These are phyloP conservation scores for Neoboletus subvelutipes DNA, from an alignment of 768 basidiomycete genomes.

Conservation along the genomic window DNA sequence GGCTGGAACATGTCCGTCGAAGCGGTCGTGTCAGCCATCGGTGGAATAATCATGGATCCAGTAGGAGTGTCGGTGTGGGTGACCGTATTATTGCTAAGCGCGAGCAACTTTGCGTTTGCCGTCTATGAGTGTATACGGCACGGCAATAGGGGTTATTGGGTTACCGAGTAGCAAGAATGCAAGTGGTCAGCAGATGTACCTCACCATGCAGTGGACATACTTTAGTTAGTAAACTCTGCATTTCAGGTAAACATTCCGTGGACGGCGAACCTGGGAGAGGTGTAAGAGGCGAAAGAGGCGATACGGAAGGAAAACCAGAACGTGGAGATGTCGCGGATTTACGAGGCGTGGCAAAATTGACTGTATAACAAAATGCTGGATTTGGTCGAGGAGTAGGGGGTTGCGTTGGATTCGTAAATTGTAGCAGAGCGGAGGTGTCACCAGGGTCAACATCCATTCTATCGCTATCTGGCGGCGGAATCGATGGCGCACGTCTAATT, in stretches of 20 bases:
- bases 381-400: conserved; percentile 6
- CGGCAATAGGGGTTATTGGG: conserved; percentile 23
- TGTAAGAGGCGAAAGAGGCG: conserved; percentile 46
- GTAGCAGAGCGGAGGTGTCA: conserved; percentile 16
- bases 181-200: neutral
- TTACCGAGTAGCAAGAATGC: conserved; percentile 15
- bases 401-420: conserved; percentile 22
- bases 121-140: conserved; percentile 14
- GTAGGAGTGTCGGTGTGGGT: neutral
- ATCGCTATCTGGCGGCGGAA: conserved; percentile 20
- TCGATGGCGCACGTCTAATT: conserved; percentile 27
- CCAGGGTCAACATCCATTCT: conserved; percentile 27
- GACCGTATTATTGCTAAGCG: neutral
- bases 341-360: conserved; percentile 32
- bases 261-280: conserved; percentile 38
- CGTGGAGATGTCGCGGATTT: conserved; percentile 2
- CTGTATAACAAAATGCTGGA: conserved; percentile 19
- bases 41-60: neutral
- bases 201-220: conserved; percentile 15
- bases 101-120: conserved; percentile 1
- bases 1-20: conserved; percentile 1
- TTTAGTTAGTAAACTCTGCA: conserved; percentile 14
- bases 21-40: conserved; percentile 3
- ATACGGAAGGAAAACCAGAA: conserved; percentile 1
- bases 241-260: conserved; percentile 4